These are phyloP conservation scores for Auriscalpium microsporum DNA, from an alignment of 768 basidiomycete genomes.

Conservation along the genomic window DNA sequence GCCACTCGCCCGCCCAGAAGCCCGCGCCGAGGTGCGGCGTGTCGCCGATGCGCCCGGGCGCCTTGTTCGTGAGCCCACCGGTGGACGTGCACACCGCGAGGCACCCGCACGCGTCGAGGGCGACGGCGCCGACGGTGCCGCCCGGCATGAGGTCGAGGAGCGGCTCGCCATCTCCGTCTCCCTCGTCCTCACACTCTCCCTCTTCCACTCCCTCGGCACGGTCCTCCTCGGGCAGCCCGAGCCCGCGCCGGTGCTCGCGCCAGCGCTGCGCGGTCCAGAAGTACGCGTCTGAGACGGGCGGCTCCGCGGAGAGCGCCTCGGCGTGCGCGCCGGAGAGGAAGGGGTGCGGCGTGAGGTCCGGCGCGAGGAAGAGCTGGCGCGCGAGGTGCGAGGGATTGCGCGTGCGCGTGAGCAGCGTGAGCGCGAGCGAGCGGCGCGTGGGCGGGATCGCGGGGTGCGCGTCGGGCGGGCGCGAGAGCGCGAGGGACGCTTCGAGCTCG, in stretches of 20 bases:
- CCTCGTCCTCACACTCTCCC: no score
- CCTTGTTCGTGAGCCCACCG: slow-evolving; percentile 76
- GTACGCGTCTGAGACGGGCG: slow-evolving; percentile 65
- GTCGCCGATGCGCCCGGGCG: slow-evolving; percentile 76
- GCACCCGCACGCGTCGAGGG: slow-evolving; percentile 65
- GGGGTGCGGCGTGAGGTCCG: slow-evolving; percentile 50
- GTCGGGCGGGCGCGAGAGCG: slow-evolving; percentile 57
- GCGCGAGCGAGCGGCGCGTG: slow-evolving; percentile 52
- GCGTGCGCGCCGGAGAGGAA: slow-evolving; percentile 62
- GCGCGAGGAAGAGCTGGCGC: slow-evolving; percentile 63
- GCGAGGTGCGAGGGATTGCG: slow-evolving; percentile 70
- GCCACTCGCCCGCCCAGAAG: slow-evolving; percentile 83
- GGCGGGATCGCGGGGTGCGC: slow-evolving; percentile 51
- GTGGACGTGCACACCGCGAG: slow-evolving; percentile 71
- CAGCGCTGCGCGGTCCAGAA: slow-evolving; percentile 71
- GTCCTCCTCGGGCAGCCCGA: slow-evolving; percentile 58
- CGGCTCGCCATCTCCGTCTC: neutral
- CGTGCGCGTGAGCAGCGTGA: slow-evolving; percentile 56
- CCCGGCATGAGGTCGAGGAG: slow-evolving; percentile 52
- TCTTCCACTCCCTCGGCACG: slow-evolving; percentile 5
- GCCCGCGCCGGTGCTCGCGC: slow-evolving; percentile 65
- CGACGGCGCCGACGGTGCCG: slow-evolving; percentile 83
- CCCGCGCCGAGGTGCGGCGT: slow-evolving; percentile 73
- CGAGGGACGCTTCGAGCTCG: slow-evolving; percentile 74
- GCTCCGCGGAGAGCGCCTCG: slow-evolving; percentile 49